phyloP scores from a whole-genome alignment of 768 basidiomycete species.

The Mycena capillaripes region DNA sequence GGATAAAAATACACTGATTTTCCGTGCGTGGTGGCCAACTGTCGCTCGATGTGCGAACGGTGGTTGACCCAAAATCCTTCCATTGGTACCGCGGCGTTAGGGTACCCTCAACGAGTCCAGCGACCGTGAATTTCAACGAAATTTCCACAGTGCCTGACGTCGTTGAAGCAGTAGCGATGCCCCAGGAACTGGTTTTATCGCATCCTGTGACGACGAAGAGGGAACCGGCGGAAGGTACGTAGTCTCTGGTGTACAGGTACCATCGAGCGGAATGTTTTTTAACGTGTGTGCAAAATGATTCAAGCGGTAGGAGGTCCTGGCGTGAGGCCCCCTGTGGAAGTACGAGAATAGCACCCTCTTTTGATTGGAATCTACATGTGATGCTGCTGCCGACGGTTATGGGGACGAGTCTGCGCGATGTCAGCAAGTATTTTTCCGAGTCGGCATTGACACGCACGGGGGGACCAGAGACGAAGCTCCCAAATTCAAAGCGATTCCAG shows the following conservation, averaged over 20 bases:
- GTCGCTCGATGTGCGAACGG: neutral
- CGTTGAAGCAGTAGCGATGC: conserved; percentile 29
- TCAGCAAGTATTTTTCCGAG: neutral
- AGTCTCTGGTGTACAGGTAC: conserved; percentile 12
- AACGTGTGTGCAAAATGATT: conserved; percentile 32
- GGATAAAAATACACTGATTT: conserved; percentile 38
- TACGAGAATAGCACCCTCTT: conserved; percentile 35
- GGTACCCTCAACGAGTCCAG: neutral
- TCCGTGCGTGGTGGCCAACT: neutral
- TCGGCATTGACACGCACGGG: neutral
- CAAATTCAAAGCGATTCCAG: neutral
- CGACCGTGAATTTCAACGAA: conserved; percentile 19
- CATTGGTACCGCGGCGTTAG: conserved; percentile 21
- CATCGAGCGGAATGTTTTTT: conserved; percentile 1
- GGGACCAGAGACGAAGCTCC: neutral
- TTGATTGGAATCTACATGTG: conserved; percentile 12
- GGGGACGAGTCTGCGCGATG: neutral
- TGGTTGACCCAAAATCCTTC: conserved; percentile 15
- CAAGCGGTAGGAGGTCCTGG: conserved; percentile 12
- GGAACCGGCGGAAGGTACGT: neutral
- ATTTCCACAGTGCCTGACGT: neutral
- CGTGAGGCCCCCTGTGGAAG: conserved; percentile 37
- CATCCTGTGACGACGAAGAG: conserved; percentile 37
- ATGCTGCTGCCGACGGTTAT: conserved; percentile 14
- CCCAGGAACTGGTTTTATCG: conserved; percentile 38